Base-by-base conservation (phyloP, 306 rosid species). In the Quercus aquifolioides region DNA sequence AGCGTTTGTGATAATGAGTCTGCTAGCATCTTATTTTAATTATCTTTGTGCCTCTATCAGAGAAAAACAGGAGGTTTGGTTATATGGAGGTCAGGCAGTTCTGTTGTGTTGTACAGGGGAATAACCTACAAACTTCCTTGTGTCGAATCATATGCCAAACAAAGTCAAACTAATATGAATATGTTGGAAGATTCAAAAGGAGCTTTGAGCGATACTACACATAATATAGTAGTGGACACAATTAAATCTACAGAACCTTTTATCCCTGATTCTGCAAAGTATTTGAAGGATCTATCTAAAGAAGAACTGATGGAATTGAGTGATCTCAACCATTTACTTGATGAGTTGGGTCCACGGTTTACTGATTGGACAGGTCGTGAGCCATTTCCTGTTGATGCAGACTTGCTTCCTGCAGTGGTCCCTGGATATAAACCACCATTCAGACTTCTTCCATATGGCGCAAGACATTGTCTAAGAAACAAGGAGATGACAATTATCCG, bases 321-420 rank as follows among this genome's bases (percentile, higher is more conserved):
- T 63, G 91, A 88, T 70, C 90, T 94, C 54, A 87, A 90, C 84
- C 83, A 79, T 38, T 79, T 94, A 84, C 89, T 94, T 83, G 97
- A 94, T 84, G 94, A 87, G 72, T 75, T 94, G 81, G 99, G 97
- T 14, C 99, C 99, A 2, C 91, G 97, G 43, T 94, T 87, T 80
- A 81, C 79, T 51, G 97, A 94, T 81, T 94, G 97, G 98, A 72
- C 89, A 23, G 98, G 98, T n/a, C 85, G 93, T 15, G 91, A 83
- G 85, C 98, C 98, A 46, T 85, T 92, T 82, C 98, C 98, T 19
- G 94, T 94, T 74, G 97, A 94, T 87, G 98, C 97, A 11, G 97
- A 94, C 84, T 84, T 88, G 76, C 92, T 94, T 64, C 92, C 94
- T 84, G 81, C 83, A 2, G 74, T 86, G 59, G 89, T 92, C 81